Evolutionary conservation across 140 eudicot genomes (phyloP), one percentile per base, ranked within the genome.

Genomic region (Erigeron philadelphicus): DNA sequence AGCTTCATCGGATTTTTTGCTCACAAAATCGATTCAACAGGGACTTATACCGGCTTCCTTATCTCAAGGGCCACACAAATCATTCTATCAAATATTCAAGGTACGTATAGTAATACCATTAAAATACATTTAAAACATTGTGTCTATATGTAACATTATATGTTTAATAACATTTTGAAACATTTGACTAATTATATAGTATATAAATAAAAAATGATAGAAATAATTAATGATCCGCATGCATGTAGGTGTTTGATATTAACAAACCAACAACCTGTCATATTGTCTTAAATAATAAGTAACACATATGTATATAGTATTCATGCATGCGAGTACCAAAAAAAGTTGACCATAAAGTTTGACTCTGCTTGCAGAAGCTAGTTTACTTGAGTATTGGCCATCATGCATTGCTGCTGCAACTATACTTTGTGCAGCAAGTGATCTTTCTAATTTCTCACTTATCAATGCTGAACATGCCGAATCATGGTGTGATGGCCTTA

Each of bases 321-420:
- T 41, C 60, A 74, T 54, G 69, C 76, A 75, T 77, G 63, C 45
- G 17, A 68, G 42, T 73, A 73, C 45, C 61, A 68, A 47, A 67
- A 67, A 61, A 74, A 79, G 63, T 74, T 70, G 76, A 70, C 81
- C 52, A 70, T 63, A 62, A 70, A 56, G 68, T 71, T 80, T 79
- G 38, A 65, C 45, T 48, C 0, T 21, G 25, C 25, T 63, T 78
- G 65, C 92, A 91, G 98, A 88, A 79, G 78, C 82, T 31, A 86
- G 92, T 72, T 82, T 91, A 72, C 76, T 88, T 16, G 96, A 82
- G 89, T 84, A 81, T 74, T 76, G 91, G 89, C 96, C 98, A 82
- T 91, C 98, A 80, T 86, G 96, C 83, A 84, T 88, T 69, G 96
- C 96, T 46, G 96, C 98, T 63, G 89, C 98, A 66, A 72, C 96